A percentile compares a stretch with the other conserved stretches of the same genome.
Evolutionary conservation across 2,329 filamentous ascomycete genomes (phyloP).

Genomic region (Neopestalotiopsis sp.): DNA sequence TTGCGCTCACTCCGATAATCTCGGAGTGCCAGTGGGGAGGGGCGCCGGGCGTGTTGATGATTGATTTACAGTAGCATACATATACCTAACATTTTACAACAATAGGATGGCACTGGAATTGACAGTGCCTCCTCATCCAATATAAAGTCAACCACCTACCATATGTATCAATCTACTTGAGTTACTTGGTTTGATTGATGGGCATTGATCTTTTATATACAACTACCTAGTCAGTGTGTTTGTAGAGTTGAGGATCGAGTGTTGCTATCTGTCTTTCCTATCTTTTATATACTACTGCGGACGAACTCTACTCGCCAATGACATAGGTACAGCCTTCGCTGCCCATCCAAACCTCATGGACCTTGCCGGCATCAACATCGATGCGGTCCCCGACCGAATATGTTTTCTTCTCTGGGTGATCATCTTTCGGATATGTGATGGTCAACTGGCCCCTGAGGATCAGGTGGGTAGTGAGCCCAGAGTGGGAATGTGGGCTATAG

Average conservation of each 20-base stretch:
- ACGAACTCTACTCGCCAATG: constrained; percentile 56
- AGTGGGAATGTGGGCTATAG: constrained; percentile 72
- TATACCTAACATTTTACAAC: neutral
- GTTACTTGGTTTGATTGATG: too few species aligned
- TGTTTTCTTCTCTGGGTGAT: constrained; percentile 58
- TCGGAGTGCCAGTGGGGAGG: neutral
- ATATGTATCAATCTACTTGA: too few species aligned
- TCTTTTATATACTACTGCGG: constrained; percentile 23
- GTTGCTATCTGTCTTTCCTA: neutral
- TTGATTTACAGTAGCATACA: neutral
- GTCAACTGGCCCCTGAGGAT: constrained; percentile 70
- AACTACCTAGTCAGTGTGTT: too few species aligned
- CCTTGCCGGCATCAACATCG: constrained; percentile 67
- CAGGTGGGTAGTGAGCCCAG: constrained; percentile 70
- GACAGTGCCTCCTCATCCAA: neutral
- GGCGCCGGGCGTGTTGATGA: neutral
- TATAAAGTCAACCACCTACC: too few species aligned
- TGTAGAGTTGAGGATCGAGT: too few species aligned
- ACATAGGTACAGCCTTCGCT: constrained; percentile 71
- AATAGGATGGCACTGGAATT: neutral
- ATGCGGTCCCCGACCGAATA: constrained; percentile 66
- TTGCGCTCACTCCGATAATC: neutral
- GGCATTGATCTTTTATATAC: too few species aligned
- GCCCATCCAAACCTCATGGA: constrained; percentile 76
- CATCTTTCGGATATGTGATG: constrained; percentile 69